Base-by-base conservation (phyloP, 2,329 filamentous ascomycete species). In the Thermothelomyces thermophilus region DNA sequence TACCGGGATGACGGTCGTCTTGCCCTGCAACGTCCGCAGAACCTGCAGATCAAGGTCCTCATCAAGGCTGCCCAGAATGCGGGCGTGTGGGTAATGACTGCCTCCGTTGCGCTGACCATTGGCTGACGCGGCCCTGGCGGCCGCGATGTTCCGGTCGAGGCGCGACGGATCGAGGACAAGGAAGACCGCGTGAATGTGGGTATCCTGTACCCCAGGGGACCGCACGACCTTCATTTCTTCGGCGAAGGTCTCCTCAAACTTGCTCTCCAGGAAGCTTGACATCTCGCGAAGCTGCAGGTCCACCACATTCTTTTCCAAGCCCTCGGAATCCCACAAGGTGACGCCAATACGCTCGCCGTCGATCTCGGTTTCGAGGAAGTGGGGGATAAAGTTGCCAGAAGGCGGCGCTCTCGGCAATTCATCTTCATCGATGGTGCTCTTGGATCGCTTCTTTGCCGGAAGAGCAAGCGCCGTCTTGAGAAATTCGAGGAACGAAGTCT, bases 141-240 rank as follows among this genome's bases (percentile, higher is more conserved):
- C 76, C 20, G 84, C 79, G 51, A 94, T 83, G 61, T 91, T 96
- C 59, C 83, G 77, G 63, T 95, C 90, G 20, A 98, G 80, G 40
- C 87, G 84, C 46, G 82, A 75, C 1, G 93, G 93, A 65, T 98
- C 93, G 48, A 98, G 80, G 48, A 98, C 74, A 49, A 97, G 76
- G 70, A 98, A 95, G 48, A 90, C 90, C 58, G 89, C 94, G 66
- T 98, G 93, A 58, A 98, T 95, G 67, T 98, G 93, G 44, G 91
- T 96, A 72, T 98, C 93, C 66, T 90, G 87, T 57, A 88, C 86
- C 49, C 90, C 91, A 22, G 93, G 91, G 46, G 90, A 90, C 62
- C 93, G 86, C 55, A 96, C 77, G 41, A 98, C 90, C 73, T 96
- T 97, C 79, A 95, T 95, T 73, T 98, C 93, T 70, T 98, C 93